Evolutionary conservation across 495 filamentous ascomycete species (phyloP).

Genomic region (Penicillium parvum): DNA sequence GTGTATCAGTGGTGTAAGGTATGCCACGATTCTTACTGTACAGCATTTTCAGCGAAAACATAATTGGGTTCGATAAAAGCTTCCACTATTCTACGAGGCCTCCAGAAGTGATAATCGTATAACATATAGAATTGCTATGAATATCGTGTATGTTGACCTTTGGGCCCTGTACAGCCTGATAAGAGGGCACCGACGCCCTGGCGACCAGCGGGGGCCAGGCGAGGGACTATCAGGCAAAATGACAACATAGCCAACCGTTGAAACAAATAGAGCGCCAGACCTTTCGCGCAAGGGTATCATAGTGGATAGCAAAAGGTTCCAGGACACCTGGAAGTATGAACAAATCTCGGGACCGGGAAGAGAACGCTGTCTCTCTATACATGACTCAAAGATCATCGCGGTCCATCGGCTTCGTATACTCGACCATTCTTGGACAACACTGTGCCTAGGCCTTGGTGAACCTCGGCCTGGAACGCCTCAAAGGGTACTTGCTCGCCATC

Average conservation of each 20-base stretch:
- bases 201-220: too few species aligned
- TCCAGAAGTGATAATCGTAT: not conserved
- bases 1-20: too few species aligned
- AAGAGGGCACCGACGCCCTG: slow-evolving; percentile 1
- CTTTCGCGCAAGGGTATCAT: slow-evolving; percentile 39
- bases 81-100: not conserved
- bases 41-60: slow-evolving; percentile 23
- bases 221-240: too few species aligned
- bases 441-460: slow-evolving; percentile 81
- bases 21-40: slow-evolving; percentile 15
- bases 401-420: slow-evolving; percentile 68
- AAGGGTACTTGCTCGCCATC: slow-evolving; percentile 88
- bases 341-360: slow-evolving; percentile 3
- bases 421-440: slow-evolving; percentile 67
- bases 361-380: not conserved
- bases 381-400: slow-evolving; percentile 15
- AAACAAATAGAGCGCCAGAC: slow-evolving; percentile 4
- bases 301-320: slow-evolving; percentile 16
- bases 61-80: slow-evolving; percentile 14
- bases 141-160: slow-evolving; percentile 10
- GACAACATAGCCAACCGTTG: not conserved
- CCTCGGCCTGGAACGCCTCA: slow-evolving; percentile 83
- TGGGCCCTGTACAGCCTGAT: slow-evolving; percentile 8
- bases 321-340: slow-evolving; percentile 7
- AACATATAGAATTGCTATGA: slow-evolving; percentile 8